Conservation (phyloP, 1,139 yeast genomes). For the Torulaspora pretoriensis region DNA sequence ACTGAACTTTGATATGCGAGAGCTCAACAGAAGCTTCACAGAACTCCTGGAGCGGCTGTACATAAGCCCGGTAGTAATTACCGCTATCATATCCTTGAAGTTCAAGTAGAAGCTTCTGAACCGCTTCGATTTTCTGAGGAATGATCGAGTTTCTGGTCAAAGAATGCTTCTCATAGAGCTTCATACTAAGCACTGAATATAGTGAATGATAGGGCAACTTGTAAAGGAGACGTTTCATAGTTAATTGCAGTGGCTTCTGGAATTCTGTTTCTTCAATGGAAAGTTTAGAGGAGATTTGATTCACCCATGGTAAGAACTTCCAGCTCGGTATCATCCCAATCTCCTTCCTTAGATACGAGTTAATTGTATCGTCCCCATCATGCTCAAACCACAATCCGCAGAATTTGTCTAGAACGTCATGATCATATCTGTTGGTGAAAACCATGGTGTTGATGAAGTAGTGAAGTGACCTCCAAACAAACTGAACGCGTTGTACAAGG, state of each 20-base stretch:
- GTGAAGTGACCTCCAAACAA: conserved; percentile 53
- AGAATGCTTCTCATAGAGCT: conserved; percentile 41
- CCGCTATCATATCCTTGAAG: conserved; percentile 28
- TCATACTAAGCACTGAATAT: conserved; percentile 60
- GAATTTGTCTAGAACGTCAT: conserved; percentile 67
- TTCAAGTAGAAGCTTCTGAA: conserved; percentile 44
- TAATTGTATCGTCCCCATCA: conserved; percentile 43
- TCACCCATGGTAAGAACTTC: conserved; percentile 73
- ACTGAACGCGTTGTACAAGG: conserved; percentile 40
- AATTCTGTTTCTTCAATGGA: conserved; percentile 48
- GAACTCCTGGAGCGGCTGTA: conserved; percentile 46
- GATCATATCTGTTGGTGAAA: conserved; percentile 45
- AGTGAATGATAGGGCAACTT: conserved; percentile 77
- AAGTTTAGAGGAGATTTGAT: conserved; percentile 75
- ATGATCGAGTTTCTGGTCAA: conserved; percentile 39
- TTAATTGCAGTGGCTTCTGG: conserved; percentile 49
- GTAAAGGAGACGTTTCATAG: conserved; percentile 50
- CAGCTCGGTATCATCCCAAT: conserved; percentile 48
- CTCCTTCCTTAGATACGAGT: conserved; percentile 37
- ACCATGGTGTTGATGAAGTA: conserved; percentile 56
- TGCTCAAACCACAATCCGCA: conserved; percentile 84
- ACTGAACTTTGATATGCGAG: conserved; percentile 46
- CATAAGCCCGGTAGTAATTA: conserved; percentile 26
- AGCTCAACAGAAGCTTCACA: conserved; percentile 50
- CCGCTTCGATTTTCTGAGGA: conserved; percentile 49